These are phyloP conservation scores for Alliaria petiolata DNA, from an alignment of 345 rosid species.

Conservation along the genomic window DNA sequence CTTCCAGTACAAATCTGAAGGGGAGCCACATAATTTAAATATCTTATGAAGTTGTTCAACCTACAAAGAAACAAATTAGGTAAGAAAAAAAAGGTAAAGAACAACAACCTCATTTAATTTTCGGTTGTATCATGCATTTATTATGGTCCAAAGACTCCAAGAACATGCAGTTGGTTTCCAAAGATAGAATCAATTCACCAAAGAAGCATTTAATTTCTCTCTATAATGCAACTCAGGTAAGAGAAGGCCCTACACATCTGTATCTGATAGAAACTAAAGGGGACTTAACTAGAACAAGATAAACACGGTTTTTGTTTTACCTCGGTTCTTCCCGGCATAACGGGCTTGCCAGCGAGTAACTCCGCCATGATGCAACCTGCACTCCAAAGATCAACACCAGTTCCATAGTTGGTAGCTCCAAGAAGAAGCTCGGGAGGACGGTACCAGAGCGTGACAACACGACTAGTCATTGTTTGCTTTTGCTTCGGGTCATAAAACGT, in stretches of 20 bases:
- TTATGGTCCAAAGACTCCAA: slow-evolving; percentile 15
- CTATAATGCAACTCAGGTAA: not conserved
- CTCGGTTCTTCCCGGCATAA: slow-evolving; percentile 93
- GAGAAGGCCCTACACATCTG: not conserved
- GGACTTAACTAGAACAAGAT: too few relatives aligned
- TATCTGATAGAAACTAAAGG: not conserved
- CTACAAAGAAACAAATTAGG: slow-evolving; percentile 35
- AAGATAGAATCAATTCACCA: slow-evolving; percentile 1
- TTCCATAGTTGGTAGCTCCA: slow-evolving; percentile 71
- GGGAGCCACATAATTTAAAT: slow-evolving; percentile 87
- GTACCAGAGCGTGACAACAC: slow-evolving; percentile 96
- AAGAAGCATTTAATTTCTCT: not conserved
- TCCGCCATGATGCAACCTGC: slow-evolving; percentile 95
- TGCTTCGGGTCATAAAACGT: slow-evolving; percentile 60
- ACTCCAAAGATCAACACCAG: slow-evolving; percentile 93
- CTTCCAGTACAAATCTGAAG: slow-evolving; percentile 86
- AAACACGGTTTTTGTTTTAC: too few relatives aligned
- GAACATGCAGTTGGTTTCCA: not conserved
- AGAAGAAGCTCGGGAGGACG: slow-evolving; percentile 95
- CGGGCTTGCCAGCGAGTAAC: slow-evolving; percentile 79
- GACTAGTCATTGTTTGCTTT: slow-evolving; percentile 76
- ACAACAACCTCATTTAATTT: not conserved
- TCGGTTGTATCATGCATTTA: not conserved
- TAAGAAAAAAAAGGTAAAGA: not conserved
- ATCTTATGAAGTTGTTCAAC: slow-evolving; percentile 94